Conservation (phyloP, 2,329 filamentous ascomycete genomes). For the Colletotrichum acutatum region DNA sequence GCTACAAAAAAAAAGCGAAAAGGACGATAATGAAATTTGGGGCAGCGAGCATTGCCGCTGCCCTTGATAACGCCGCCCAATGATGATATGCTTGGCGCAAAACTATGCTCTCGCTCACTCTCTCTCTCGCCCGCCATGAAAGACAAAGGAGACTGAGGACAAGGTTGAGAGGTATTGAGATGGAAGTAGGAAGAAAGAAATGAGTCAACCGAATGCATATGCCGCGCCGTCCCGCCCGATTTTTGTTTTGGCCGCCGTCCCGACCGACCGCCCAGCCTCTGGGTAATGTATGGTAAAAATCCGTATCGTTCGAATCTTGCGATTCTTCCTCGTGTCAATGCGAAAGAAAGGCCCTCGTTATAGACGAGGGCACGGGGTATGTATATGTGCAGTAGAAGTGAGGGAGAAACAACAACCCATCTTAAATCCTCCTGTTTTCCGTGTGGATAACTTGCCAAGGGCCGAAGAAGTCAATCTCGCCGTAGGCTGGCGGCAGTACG, state of each 20-base stretch:
- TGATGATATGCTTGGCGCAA: constrained; percentile 24
- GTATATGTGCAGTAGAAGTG: constrained; percentile 26
- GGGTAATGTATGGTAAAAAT: constrained; percentile 13
- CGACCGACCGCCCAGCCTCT: not conserved
- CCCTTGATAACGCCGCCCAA: constrained; percentile 27
- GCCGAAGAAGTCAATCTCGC: constrained; percentile 60
- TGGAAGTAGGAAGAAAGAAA: not conserved
- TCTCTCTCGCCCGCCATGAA: not conserved
- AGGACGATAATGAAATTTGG: constrained; percentile 1
- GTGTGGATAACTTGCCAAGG: constrained; percentile 62
- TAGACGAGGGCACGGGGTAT: constrained; percentile 9
- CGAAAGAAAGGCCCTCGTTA: constrained; percentile 19
- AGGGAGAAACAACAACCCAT: not conserved
- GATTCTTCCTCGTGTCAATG: constrained; percentile 33
- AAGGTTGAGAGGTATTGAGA: not conserved
- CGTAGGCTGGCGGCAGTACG: constrained; percentile 65
- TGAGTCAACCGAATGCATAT: constrained; percentile 21
- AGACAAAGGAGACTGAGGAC: not conserved
- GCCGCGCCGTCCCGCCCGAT: constrained; percentile 22
- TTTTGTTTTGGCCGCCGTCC: constrained; percentile 29
- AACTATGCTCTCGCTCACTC: constrained; percentile 1
- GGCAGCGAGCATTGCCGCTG: not conserved
- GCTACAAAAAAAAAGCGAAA: not conserved
- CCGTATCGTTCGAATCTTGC: constrained; percentile 26
- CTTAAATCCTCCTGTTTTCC: constrained; percentile 59